Evolutionary conservation across 352 stramenopile species (phyloP), one percentile per base, ranked within the genome.

Genomic region (Phytopythium sindhum): DNA sequence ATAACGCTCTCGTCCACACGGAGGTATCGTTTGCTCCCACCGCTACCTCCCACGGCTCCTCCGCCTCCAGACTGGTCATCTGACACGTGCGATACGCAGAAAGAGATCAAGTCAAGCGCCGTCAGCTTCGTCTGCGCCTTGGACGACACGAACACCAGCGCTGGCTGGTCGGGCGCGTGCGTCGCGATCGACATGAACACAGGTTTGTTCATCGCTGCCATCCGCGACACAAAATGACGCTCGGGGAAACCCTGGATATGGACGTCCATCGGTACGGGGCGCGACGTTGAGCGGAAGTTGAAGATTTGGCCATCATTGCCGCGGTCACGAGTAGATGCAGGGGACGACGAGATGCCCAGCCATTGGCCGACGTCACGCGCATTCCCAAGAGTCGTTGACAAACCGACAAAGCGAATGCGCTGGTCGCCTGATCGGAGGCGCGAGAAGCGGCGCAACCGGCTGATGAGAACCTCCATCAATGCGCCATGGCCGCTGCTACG

Each of bases 151-250:
- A 99, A 99, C 54, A 99, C 96, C 0, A 99, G 83, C 39, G 88
- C 84, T 0, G 97, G 97, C 63, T 99, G 97, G 11, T 82, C 89
- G 0, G 90, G 87, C 42, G 95, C 97, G 66, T 99, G 90, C 47
- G 98, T 79, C 69, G 97, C 95, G 59, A 99, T 99, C 24, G 97
- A 95, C 61, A 97, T 93, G 67, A 98, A 99, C 8, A 94, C 98
- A 8, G 98, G 98, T 57, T 99, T 99, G 78, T 99, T 99, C 98
- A 99, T 99, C 11, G 96, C 98, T 5, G 96, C 94, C 98, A 99
- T 99, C 19, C 97, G 81, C 23, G 96, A 90, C 60, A 97, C 98
- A 57, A 99, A 99, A 59, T 99, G 96, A 39, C 97, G 94, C 35
- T 98, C 97, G 0, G 96, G 89, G 61, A 98, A 99, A 12, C 96